Percentiles rank a stretch among this genome's conserved stretches.
These are phyloP conservation scores for Globisporangium takayamanum DNA, from an alignment of 352 stramenopile genomes.

Conservation along the genomic window DNA sequence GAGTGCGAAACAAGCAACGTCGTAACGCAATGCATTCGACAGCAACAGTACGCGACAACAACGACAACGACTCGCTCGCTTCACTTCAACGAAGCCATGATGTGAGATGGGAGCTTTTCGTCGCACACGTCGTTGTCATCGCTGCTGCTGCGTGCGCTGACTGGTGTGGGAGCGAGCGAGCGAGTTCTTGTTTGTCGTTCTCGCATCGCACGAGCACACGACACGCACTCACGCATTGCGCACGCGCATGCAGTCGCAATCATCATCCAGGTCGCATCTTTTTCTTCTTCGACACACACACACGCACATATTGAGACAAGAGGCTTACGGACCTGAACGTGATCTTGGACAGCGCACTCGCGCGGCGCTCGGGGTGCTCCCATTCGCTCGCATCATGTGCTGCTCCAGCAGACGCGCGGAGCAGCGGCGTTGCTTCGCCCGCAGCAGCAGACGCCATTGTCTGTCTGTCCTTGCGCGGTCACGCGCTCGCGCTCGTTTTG, in stretches of 20 bases:
- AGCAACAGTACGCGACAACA: not conserved
- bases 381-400: not conserved
- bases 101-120: not conserved
- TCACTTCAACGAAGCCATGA: not conserved
- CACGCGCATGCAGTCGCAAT: not conserved
- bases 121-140: not conserved
- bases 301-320: not conserved
- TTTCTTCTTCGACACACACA: no score
- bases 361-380: slow-evolving; percentile 3
- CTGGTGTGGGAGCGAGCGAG: not conserved
- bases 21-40: not conserved
- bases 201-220: not conserved
- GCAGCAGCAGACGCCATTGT: no score
- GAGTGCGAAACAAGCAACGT: not conserved
- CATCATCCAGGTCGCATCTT: not conserved
- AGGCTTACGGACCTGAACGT: slow-evolving; percentile 9
- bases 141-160: not conserved
- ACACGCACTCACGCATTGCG: not conserved
- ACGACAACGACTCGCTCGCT: no score
- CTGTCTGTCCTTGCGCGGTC: no score
- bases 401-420: not conserved
- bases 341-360: slow-evolving; percentile 10
- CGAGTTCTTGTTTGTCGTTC: not conserved
- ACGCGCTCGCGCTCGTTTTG: no score
- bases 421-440: not conserved